phyloP scores from a whole-genome alignment of 2,329 filamentous ascomycete genomes.

The Fusarium sp. region DNA sequence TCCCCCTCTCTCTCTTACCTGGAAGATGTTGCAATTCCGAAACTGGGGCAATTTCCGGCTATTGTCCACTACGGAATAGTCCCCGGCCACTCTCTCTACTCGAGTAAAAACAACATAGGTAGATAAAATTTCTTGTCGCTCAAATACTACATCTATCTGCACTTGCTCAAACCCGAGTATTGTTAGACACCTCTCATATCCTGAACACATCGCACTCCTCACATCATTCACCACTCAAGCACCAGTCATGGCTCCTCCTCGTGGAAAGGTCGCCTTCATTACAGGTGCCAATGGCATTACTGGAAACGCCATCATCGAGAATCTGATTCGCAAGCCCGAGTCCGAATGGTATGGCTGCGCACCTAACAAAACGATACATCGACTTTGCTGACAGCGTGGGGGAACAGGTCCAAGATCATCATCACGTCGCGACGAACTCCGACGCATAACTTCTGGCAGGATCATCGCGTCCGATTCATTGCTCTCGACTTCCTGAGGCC shows the following conservation, averaged over 20 bases:
- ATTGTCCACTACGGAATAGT: background rate
- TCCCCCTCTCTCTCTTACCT: background rate
- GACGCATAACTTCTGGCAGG: conserved; percentile 28
- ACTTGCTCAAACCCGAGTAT: background rate
- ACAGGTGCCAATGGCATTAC: conserved; percentile 35
- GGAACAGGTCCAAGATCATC: conserved; percentile 34
- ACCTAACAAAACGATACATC: no score
- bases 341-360: conserved; percentile 17
- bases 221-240: background rate
- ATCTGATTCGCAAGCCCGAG: conserved; percentile 29
- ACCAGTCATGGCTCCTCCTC: conserved; percentile 4
- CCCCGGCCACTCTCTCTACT: background rate
- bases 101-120: background rate
- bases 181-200: background rate
- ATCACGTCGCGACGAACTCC: conserved; percentile 25
- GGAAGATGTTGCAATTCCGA: background rate
- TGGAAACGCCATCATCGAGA: conserved; percentile 33
- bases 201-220: background rate
- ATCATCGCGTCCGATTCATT: conserved; percentile 27
- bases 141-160: background rate
- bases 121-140: background rate
- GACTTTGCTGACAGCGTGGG: background rate
- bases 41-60: background rate
- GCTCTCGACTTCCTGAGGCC: conserved; percentile 31
- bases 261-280: conserved; percentile 31